Evolutionary conservation across 2,329 filamentous ascomycete species (phyloP).

Genomic region (Fusarium mexicanum): DNA sequence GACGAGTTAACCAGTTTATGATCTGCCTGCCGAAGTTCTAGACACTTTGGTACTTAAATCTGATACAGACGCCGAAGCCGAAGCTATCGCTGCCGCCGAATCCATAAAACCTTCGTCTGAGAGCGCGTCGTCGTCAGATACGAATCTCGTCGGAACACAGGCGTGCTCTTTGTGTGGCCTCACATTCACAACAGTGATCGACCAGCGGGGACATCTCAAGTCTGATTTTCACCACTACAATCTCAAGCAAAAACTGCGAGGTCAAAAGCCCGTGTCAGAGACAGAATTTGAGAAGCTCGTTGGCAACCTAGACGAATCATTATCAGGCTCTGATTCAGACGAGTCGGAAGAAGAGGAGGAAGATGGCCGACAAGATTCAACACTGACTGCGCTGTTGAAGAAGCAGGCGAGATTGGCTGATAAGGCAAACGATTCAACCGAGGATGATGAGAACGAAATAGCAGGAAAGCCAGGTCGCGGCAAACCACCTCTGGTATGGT

Average conservation of each 20-base stretch:
- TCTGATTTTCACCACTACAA: slow-evolving; percentile 96
- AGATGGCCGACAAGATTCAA: slow-evolving; percentile 69
- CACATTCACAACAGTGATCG: slow-evolving; percentile 75
- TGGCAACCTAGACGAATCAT: slow-evolving; percentile 86
- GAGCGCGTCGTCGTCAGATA: slow-evolving; percentile 41
- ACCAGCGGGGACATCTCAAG: slow-evolving; percentile 86
- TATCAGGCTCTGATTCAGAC: slow-evolving; percentile 85
- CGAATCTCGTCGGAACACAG: slow-evolving; percentile 69
- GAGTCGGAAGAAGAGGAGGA: slow-evolving; percentile 75
- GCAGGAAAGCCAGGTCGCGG: slow-evolving; percentile 65
- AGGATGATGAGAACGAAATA: slow-evolving; percentile 51
- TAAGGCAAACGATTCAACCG: slow-evolving; percentile 58
- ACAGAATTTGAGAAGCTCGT: slow-evolving; percentile 87
- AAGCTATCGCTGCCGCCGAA: slow-evolving; percentile 31
- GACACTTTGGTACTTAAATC: slow-evolving; percentile 66
- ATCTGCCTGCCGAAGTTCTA: slow-evolving; percentile 80
- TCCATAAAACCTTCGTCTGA: slow-evolving; percentile 38
- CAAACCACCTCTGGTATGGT: slow-evolving; percentile 85
- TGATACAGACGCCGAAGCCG: slow-evolving; percentile 43
- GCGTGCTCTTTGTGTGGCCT: slow-evolving; percentile 84
- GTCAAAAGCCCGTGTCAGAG: slow-evolving; percentile 77
- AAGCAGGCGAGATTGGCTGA: slow-evolving; percentile 80
- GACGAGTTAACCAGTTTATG: slow-evolving; percentile 69
- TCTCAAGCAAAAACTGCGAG: slow-evolving; percentile 87
- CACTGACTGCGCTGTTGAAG: slow-evolving; percentile 79